These are phyloP conservation scores for Corylus avellana DNA, from an alignment of 306 rosid genomes.

Conservation along the genomic window DNA sequence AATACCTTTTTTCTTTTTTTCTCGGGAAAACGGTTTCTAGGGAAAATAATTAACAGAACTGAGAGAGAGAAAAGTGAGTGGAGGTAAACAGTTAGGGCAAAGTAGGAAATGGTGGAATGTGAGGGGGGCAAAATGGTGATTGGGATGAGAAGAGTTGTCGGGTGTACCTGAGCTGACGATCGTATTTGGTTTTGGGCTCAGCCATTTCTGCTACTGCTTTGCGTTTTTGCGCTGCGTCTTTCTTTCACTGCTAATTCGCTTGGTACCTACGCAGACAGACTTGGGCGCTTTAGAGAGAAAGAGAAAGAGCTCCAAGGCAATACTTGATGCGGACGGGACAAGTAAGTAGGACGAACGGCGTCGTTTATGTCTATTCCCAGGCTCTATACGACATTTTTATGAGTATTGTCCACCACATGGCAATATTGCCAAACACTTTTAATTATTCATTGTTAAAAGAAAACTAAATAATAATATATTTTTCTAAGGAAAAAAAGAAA, in stretches of 20 bases:
- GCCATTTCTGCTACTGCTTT: conserved; percentile 48
- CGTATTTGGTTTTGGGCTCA: conserved; percentile 79
- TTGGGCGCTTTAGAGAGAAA: neutral
- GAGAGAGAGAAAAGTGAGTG: neutral
- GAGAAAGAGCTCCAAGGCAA: neutral
- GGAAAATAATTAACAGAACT: neutral
- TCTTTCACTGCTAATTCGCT: conserved; percentile 11
- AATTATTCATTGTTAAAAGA: too few species aligned
- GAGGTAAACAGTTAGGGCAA: neutral
- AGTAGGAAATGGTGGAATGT: neutral
- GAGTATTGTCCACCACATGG: too few species aligned
- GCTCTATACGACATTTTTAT: too few species aligned
- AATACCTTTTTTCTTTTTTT: neutral
- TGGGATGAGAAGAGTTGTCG: neutral
- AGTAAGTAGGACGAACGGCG: too few species aligned
- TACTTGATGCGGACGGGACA: too few species aligned
- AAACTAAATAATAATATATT: too few species aligned
- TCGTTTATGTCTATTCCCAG: too few species aligned
- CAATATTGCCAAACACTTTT: too few species aligned
- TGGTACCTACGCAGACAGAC: conserved; percentile 23
- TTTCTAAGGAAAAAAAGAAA: too few species aligned
- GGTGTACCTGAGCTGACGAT: conserved; percentile 81
- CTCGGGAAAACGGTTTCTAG: neutral
- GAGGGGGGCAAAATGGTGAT: neutral
- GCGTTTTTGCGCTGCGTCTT: neutral